Conservation (phyloP, 495 filamentous ascomycete genomes). For the Podospora pseudocomata region DNA sequence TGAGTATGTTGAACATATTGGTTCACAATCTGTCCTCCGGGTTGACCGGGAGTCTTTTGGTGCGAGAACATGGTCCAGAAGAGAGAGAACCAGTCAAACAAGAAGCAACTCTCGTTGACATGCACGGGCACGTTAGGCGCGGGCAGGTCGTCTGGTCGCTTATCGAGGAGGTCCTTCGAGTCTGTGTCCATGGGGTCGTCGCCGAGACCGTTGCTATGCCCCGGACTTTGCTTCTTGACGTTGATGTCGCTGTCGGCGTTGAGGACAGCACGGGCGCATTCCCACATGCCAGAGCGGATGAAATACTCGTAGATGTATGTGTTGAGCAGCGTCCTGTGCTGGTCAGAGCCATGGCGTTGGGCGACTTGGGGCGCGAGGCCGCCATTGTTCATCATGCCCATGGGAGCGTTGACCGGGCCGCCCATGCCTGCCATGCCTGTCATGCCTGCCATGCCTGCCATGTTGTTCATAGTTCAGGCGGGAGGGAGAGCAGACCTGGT, state of each 20-base stretch:
- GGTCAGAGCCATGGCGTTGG: slow-evolving; percentile 4
- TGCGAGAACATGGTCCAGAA: slow-evolving; percentile 95
- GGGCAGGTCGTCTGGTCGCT: slow-evolving; percentile 75
- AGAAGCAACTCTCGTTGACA: slow-evolving; percentile 71
- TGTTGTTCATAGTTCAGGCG: slow-evolving; percentile 61
- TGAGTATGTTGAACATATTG: slow-evolving; percentile 78
- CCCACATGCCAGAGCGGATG: slow-evolving; percentile 72
- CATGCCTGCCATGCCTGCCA: slow-evolving; percentile 39
- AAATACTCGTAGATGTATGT: slow-evolving; percentile 99
- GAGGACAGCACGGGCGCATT: slow-evolving; percentile 70
- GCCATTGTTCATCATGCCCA: slow-evolving; percentile 72
- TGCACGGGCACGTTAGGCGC: slow-evolving; percentile 61
- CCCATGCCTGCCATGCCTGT: slow-evolving; percentile 48
- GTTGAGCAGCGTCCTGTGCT: slow-evolving; percentile 59
- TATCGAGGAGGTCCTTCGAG: slow-evolving; percentile 71
- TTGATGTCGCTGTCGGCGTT: slow-evolving; percentile 58
- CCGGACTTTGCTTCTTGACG: slow-evolving; percentile 53
- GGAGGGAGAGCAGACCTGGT: slow-evolving; percentile 26
- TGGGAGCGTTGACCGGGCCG: slow-evolving; percentile 57
- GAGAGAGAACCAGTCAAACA: slow-evolving; percentile 91
- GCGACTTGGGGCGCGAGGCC: slow-evolving; percentile 36
- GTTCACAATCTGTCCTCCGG: slow-evolving; percentile 46
- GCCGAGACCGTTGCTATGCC: slow-evolving; percentile 68
- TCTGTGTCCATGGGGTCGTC: slow-evolving; percentile 80
- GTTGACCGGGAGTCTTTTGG: slow-evolving; percentile 57